Evolutionary conservation across 768 basidiomycete species (phyloP).

Genomic region (Porphyrellus cyaneotinctus): DNA sequence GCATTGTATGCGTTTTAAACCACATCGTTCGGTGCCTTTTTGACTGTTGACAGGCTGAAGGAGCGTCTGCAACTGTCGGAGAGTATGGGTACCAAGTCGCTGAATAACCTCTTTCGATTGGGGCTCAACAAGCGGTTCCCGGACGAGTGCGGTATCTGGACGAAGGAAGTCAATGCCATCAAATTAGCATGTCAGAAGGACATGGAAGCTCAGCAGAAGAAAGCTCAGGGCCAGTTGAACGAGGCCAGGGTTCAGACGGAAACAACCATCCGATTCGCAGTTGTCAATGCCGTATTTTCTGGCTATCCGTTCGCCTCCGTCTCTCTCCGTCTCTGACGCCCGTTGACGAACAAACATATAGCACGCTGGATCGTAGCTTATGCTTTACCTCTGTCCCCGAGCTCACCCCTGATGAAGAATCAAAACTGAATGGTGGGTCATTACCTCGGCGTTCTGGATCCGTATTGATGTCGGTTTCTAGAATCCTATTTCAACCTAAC

Average conservation of each 20-base stretch:
- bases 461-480: background rate
- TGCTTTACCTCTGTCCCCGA: conserved; percentile 12
- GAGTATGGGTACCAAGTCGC: conserved; percentile 18
- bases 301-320: conserved; percentile 20
- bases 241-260: conserved; percentile 14
- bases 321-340: background rate
- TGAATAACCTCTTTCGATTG: conserved; percentile 27
- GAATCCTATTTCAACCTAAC: conserved; percentile 18
- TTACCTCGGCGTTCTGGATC: background rate
- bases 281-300: conserved; percentile 28
- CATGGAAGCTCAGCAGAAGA: conserved; percentile 8
- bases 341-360: background rate
- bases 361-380: conserved; percentile 17
- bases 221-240: conserved; percentile 9
- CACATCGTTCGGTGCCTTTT: background rate
- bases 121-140: conserved; percentile 33
- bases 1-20: conserved; percentile 17
- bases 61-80: conserved; percentile 28
- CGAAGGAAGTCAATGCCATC: conserved; percentile 12
- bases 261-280: conserved; percentile 19
- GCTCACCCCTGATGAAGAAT: conserved; percentile 15
- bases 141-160: conserved; percentile 23
- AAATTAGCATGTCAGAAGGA: background rate
- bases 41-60: conserved; percentile 17
- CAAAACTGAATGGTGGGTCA: conserved; percentile 10